These are phyloP conservation scores for Rhipidocladum racemiflorum DNA, from an alignment of 176 grass and related monocot genomes.

Conservation along the genomic window DNA sequence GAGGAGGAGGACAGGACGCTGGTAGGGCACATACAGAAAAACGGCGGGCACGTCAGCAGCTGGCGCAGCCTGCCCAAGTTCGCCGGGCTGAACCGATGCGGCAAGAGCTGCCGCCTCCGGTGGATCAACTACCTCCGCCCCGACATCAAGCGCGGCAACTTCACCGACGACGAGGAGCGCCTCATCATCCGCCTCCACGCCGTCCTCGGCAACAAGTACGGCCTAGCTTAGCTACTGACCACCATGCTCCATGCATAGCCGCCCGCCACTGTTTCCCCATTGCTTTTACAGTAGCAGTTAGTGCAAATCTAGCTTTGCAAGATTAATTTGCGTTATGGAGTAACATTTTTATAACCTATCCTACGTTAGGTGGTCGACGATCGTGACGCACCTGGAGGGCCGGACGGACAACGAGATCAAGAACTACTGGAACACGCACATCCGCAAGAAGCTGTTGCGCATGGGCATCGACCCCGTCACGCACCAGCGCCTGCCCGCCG, in stretches of 20 bases:
- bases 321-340: not conserved
- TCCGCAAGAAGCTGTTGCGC: slow-evolving; percentile 63
- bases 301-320: not conserved
- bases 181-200: slow-evolving; percentile 68
- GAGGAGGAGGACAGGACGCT: slow-evolving; percentile 64
- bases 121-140: slow-evolving; percentile 94
- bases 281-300: slow-evolving; percentile 13
- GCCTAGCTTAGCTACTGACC: not conserved
- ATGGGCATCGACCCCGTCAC: slow-evolving; percentile 68
- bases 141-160: slow-evolving; percentile 77
- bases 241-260: not conserved
- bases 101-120: slow-evolving; percentile 91
- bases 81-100: slow-evolving; percentile 66
- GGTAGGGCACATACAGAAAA: slow-evolving; percentile 45
- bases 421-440: slow-evolving; percentile 73
- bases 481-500: slow-evolving; percentile 41
- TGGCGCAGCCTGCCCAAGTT: slow-evolving; percentile 60
- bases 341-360: not conserved
- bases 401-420: slow-evolving; percentile 77
- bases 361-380: slow-evolving; percentile 62
- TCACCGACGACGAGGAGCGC: slow-evolving; percentile 63
- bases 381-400: slow-evolving; percentile 55
- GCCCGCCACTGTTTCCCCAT: not conserved
- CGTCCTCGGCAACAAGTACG: slow-evolving; percentile 69
- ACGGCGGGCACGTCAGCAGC: slow-evolving; percentile 43